These are phyloP conservation scores for Colletotrichum melonis DNA, from an alignment of 2,329 filamentous ascomycete species.

Conservation along the genomic window DNA sequence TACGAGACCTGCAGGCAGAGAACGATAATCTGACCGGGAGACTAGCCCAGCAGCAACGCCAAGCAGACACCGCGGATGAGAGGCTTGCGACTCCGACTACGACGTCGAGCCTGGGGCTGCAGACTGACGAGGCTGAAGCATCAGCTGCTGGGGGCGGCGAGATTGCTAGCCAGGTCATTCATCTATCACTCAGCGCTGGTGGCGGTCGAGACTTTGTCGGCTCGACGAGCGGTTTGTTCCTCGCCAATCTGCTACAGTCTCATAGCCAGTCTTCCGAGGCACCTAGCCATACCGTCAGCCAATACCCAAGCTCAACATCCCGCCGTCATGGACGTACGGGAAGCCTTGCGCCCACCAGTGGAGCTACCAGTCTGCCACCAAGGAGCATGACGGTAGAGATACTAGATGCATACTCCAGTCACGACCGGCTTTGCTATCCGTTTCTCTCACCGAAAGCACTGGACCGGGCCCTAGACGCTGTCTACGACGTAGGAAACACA, in stretches of 20 bases:
- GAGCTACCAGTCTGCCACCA: slow-evolving; percentile 43
- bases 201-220: slow-evolving; percentile 56
- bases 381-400: slow-evolving; percentile 49
- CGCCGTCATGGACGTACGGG: neutral
- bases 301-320: slow-evolving; percentile 1
- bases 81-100: slow-evolving; percentile 4
- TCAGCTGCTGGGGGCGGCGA: slow-evolving; percentile 40
- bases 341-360: slow-evolving; percentile 5
- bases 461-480: slow-evolving; percentile 41
- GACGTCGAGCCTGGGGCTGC: neutral
- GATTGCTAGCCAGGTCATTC: slow-evolving; percentile 54
- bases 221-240: slow-evolving; percentile 51
- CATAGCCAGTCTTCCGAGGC: slow-evolving; percentile 28
- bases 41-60: slow-evolving; percentile 27
- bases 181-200: slow-evolving; percentile 53
- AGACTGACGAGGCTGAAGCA: neutral
- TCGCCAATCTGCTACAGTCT: slow-evolving; percentile 52
- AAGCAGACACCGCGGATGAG: neutral
- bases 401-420: slow-evolving; percentile 53
- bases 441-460: slow-evolving; percentile 48
- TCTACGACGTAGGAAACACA: slow-evolving; percentile 44
- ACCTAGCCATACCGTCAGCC: slow-evolving; percentile 9
- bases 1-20: slow-evolving; percentile 45
- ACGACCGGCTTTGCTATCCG: slow-evolving; percentile 56
- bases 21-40: slow-evolving; percentile 41